Evolutionary conservation across 805 yeast species (phyloP).

Genomic region (Sugiyamaella smithiae): DNA sequence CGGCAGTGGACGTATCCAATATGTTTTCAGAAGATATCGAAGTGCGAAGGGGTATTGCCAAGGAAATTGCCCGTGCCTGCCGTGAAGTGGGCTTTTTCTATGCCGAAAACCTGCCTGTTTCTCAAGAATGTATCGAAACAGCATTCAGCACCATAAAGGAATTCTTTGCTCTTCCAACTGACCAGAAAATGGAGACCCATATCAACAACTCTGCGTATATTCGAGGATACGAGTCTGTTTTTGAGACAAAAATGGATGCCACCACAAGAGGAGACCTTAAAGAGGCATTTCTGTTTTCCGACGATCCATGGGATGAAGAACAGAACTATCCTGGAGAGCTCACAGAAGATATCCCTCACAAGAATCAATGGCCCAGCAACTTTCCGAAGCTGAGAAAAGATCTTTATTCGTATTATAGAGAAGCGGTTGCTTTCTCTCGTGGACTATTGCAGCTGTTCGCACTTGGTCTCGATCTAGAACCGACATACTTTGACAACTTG

Average conservation of each 20-base stretch:
- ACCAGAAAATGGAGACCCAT: slow-evolving; percentile 6
- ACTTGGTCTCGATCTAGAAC: slow-evolving; percentile 5
- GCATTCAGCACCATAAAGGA: slow-evolving; percentile 3
- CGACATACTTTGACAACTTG: slow-evolving; percentile 6
- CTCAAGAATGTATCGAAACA: background rate
- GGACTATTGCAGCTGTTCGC: slow-evolving; percentile 10
- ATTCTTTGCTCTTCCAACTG: slow-evolving; percentile 10
- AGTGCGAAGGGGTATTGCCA: background rate
- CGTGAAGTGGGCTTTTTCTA: slow-evolving; percentile 1
- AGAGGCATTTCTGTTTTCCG: slow-evolving; percentile 1
- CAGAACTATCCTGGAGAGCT: slow-evolving; percentile 1
- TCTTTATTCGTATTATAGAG: background rate
- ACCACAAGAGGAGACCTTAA: background rate
- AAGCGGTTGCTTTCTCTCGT: background rate
- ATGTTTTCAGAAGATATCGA: slow-evolving; percentile 1
- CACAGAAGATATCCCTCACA: background rate
- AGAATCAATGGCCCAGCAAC: background rate
- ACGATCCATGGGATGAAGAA: slow-evolving; percentile 3
- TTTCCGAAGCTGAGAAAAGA: slow-evolving; percentile 1
- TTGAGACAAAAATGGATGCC: slow-evolving; percentile 3
- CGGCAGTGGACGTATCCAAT: background rate
- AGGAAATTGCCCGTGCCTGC: background rate
- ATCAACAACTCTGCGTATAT: slow-evolving; percentile 7
- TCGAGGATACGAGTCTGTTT: slow-evolving; percentile 7
- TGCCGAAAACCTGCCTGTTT: background rate